Percentiles rank a stretch among this genome's conserved stretches.
Conservation (phyloP, 192 early-diverging fungal genomes). For the Coemansia biformis region DNA sequence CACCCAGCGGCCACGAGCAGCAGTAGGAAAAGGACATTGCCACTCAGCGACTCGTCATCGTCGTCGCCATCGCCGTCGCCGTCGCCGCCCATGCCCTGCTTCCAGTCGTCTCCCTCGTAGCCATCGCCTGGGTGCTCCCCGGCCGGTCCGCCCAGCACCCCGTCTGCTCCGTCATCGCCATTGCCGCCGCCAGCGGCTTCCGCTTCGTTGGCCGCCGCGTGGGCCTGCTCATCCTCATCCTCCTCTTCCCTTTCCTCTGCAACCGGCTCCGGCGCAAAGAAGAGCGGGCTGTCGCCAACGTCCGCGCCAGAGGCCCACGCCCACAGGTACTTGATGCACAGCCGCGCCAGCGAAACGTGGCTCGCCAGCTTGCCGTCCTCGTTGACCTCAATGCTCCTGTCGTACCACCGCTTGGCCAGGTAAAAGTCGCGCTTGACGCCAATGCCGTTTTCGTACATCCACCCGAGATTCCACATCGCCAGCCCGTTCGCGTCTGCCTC, state of each 20-base stretch:
- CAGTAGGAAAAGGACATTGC: conserved; percentile 22
- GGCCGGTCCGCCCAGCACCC: neutral
- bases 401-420: conserved; percentile 91
- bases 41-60: conserved; percentile 16
- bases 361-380: conserved; percentile 75
- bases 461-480: conserved; percentile 96
- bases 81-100: conserved; percentile 4
- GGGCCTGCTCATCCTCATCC: conserved; percentile 6
- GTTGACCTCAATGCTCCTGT: conserved; percentile 71
- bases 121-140: neutral
- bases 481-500: conserved; percentile 66
- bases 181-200: too few species aligned
- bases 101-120: conserved; percentile 10
- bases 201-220: conserved; percentile 19
- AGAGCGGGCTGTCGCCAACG: conserved; percentile 48
- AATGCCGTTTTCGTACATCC: conserved; percentile 92
- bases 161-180: conserved; percentile 3
- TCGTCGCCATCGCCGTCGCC: conserved; percentile 7
- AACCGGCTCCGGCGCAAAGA: conserved; percentile 39
- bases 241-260: conserved; percentile 10
- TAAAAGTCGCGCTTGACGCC: conserved; percentile 88
- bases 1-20: conserved; percentile 34
- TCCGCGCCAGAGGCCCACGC: conserved; percentile 59
- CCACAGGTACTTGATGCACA: conserved; percentile 63
- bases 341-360: conserved; percentile 65